phyloP scores from a whole-genome alignment of 306 rosid genomes.

The Malus asiatica region DNA sequence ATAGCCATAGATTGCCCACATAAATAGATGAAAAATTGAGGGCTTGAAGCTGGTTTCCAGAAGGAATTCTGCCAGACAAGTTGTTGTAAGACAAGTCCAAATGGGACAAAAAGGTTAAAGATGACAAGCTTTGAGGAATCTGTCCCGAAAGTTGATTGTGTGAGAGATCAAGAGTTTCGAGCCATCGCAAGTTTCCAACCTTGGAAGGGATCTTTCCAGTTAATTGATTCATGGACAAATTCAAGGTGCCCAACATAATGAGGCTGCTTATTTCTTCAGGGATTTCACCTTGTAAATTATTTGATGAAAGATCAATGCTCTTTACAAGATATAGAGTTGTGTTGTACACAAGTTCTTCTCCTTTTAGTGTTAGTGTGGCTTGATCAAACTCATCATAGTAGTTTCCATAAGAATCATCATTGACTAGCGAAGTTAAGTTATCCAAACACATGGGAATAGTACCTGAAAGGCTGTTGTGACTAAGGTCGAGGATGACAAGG shows the following conservation, averaged over 20 bases:
- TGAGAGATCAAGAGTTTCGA: conserved; percentile 15
- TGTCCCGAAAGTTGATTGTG: conserved; percentile 3
- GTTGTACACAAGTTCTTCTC: no score
- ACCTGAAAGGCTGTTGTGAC: neutral
- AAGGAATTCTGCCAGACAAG: no score
- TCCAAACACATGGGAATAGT: neutral
- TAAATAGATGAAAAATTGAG: no score
- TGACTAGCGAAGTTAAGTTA: neutral
- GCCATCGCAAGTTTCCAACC: conserved; percentile 1
- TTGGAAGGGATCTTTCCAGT: neutral
- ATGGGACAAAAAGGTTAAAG: no score
- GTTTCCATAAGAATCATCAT: neutral
- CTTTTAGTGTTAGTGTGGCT: no score
- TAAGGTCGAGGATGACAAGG: neutral
- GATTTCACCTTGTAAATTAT: neutral
- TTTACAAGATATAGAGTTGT: no score
- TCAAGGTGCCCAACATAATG: neutral
- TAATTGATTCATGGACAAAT: conserved; percentile 2
- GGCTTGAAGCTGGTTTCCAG: no score
- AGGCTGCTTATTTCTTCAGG: neutral
- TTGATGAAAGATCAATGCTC: neutral
- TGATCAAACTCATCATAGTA: no score
- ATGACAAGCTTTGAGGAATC: neutral
- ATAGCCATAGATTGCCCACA: no score
- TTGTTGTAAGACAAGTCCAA: no score